Evolutionary conservation across 2,329 filamentous ascomycete species (phyloP).

Genomic region (Tolypocladium sp.): DNA sequence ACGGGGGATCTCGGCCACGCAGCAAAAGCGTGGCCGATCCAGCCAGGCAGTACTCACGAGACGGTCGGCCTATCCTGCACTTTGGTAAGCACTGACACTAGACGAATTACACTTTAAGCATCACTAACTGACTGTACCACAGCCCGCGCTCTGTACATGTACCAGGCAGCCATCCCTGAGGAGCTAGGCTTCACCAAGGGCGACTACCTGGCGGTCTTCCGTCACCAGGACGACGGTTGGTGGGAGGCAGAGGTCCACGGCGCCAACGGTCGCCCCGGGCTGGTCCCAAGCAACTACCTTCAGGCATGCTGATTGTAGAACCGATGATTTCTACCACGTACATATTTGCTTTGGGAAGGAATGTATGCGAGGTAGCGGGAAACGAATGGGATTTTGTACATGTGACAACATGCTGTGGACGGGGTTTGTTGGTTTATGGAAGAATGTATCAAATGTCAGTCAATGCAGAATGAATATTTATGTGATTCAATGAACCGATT

Average conservation of each 20-base stretch:
- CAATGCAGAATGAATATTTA: not conserved
- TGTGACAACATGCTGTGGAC: not conserved
- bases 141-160: slow-evolving; percentile 93
- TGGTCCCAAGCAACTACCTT: slow-evolving; percentile 62
- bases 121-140: slow-evolving; percentile 11
- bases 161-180: slow-evolving; percentile 88
- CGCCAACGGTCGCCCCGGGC: slow-evolving; percentile 46
- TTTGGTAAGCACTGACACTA: slow-evolving; percentile 62
- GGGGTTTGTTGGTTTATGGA: not conserved
- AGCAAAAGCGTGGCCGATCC: slow-evolving; percentile 84
- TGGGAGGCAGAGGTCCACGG: slow-evolving; percentile 95
- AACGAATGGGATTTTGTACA: slow-evolving; percentile 1
- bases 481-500: not conserved
- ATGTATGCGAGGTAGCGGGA: not conserved
- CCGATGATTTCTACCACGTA: not conserved
- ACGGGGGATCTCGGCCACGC: slow-evolving; percentile 43
- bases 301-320: slow-evolving; percentile 33
- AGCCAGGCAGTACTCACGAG: slow-evolving; percentile 71
- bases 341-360: not conserved
- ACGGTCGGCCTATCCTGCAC: slow-evolving; percentile 81
- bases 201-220: slow-evolving; percentile 78
- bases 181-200: slow-evolving; percentile 90
- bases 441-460: not conserved
- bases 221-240: slow-evolving; percentile 96
- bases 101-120: not conserved